phyloP scores from a whole-genome alignment of 805 yeast genomes.

The Pichia heedii region DNA sequence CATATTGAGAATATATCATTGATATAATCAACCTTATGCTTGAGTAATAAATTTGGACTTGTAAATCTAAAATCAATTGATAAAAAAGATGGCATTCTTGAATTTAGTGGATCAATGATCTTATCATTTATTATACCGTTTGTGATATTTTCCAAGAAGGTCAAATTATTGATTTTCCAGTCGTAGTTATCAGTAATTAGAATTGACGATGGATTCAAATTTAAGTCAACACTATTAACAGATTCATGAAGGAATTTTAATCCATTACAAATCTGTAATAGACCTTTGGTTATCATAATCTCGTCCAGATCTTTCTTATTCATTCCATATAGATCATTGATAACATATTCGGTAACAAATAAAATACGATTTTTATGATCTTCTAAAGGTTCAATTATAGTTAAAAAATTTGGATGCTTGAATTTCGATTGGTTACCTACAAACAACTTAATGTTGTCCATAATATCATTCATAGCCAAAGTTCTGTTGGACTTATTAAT shows the following conservation, averaged over 20 bases:
- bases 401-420: conserved; percentile 82
- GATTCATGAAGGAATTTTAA: conserved; percentile 74
- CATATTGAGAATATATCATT: conserved; percentile 86
- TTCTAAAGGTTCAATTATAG: conserved; percentile 82
- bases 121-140: conserved; percentile 42
- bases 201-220: conserved; percentile 69
- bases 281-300: conserved; percentile 64
- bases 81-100: conserved; percentile 65
- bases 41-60: conserved; percentile 78
- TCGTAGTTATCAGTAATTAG: conserved; percentile 78
- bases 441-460: conserved; percentile 56
- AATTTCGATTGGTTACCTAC: conserved; percentile 66
- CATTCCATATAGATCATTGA: conserved; percentile 22
- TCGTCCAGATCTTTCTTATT: conserved; percentile 52
- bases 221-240: conserved; percentile 67
- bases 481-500: conserved; percentile 40
- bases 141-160: conserved; percentile 37
- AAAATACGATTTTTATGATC: conserved; percentile 68
- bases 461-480: conserved; percentile 48
- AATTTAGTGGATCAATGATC: conserved; percentile 62
- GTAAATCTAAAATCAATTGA: conserved; percentile 63
- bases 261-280: conserved; percentile 69
- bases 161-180: conserved; percentile 86
- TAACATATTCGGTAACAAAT: conserved; percentile 80
- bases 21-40: conserved; percentile 50